These are phyloP conservation scores for Penicillium sp. DNA, from an alignment of 2,329 filamentous ascomycete species.

Conservation along the genomic window DNA sequence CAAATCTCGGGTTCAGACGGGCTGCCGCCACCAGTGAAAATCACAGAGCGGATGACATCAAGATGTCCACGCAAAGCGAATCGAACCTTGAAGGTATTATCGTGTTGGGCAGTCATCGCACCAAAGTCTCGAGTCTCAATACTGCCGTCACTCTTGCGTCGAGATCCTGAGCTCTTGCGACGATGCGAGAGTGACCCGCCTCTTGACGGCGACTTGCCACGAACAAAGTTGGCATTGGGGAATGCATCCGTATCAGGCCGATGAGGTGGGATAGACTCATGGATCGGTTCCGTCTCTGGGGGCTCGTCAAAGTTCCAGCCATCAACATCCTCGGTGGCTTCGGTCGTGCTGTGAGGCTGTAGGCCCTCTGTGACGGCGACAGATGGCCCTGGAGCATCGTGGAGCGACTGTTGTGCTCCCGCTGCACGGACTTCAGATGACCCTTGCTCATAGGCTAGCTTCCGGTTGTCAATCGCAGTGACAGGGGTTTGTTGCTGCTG, in stretches of 20 bases:
- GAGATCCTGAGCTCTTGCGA: constrained; percentile 76
- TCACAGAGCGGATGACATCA: constrained; percentile 89
- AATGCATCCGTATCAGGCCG: constrained; percentile 87
- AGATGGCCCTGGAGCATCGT: constrained; percentile 60
- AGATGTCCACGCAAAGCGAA: constrained; percentile 91
- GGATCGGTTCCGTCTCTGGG: constrained; percentile 53
- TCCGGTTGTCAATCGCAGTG: constrained; percentile 55
- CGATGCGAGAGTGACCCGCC: constrained; percentile 67
- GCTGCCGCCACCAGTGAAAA: constrained; percentile 95
- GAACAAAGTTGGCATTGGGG: constrained; percentile 71
- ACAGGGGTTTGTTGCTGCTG: constrained; percentile 46
- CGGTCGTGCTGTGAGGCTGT: constrained; percentile 45
- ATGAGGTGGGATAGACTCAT: constrained; percentile 55
- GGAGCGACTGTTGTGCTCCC: constrained; percentile 56
- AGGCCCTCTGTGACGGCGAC: constrained; percentile 47
- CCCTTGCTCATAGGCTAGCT: constrained; percentile 46
- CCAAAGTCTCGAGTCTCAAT: constrained; percentile 60
- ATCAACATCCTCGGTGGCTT: constrained; percentile 62
- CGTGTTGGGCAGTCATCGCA: constrained; percentile 47
- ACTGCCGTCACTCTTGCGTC: constrained; percentile 64
- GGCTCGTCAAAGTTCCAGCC: constrained; percentile 93
- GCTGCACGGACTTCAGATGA: constrained; percentile 56
- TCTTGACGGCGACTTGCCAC: constrained; percentile 77
- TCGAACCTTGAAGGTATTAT: constrained; percentile 85
- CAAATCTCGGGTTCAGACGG: constrained; percentile 96